phyloP scores from a whole-genome alignment of 2,329 filamentous ascomycete genomes.

The Colletotrichum simmondsii region DNA sequence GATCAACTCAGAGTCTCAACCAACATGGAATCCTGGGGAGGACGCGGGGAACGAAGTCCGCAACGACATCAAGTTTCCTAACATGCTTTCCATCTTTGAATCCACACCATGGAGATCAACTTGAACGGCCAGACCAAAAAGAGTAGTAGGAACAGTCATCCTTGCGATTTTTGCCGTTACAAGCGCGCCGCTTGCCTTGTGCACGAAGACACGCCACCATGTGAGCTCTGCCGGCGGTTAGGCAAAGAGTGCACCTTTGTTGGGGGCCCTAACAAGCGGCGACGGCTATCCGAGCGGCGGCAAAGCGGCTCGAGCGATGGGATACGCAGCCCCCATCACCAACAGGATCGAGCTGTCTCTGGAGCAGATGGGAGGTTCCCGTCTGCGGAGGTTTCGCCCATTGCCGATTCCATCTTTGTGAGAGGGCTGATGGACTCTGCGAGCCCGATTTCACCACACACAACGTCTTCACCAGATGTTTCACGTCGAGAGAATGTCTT shows the following conservation, averaged over 20 bases:
- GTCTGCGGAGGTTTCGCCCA: background rate
- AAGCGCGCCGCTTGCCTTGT: slow-evolving; percentile 29
- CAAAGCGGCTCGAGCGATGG: background rate
- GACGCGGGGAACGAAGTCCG: slow-evolving; percentile 13
- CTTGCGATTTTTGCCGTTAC: slow-evolving; percentile 30
- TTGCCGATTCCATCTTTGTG: background rate
- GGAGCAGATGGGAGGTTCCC: background rate
- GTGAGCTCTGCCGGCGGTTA: slow-evolving; percentile 19
- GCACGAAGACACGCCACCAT: background rate
- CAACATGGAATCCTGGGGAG: slow-evolving; percentile 3
- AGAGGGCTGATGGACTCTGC: background rate
- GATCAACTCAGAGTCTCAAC: background rate
- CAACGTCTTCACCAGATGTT: background rate
- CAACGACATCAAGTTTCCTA: background rate
- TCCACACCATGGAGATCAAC: slow-evolving; percentile 22
- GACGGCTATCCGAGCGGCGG: background rate
- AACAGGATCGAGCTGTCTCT: background rate
- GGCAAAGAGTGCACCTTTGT: slow-evolving; percentile 26
- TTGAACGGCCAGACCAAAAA: background rate
- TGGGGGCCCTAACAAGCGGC: slow-evolving; percentile 20
- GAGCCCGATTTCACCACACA: background rate
- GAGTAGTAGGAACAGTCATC: slow-evolving; percentile 16
- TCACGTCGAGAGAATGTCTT: background rate
- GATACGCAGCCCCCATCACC: background rate
- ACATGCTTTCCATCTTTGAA: background rate